Conservation (phyloP, 1,284 basidiomycete species). For the Paramarasmius palmivorus region DNA sequence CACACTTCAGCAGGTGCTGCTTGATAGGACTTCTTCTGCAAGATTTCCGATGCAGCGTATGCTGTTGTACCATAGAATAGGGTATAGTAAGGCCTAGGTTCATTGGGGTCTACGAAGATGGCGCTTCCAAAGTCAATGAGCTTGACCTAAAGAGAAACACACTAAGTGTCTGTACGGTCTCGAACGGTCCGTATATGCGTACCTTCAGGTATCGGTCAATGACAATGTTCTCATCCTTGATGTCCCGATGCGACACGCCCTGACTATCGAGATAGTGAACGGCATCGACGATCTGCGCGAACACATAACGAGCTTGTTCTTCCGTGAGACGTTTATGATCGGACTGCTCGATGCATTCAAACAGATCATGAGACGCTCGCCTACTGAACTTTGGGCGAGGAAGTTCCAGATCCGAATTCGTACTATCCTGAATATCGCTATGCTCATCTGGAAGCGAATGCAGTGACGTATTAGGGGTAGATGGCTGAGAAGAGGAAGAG, state of each 20-base stretch:
- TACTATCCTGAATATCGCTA: not conserved
- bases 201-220: slow-evolving; percentile 77
- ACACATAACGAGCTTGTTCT: slow-evolving; percentile 77
- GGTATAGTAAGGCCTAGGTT: slow-evolving; percentile 69
- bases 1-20: slow-evolving; percentile 87
- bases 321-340: slow-evolving; percentile 80
- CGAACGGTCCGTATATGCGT: slow-evolving; percentile 15
- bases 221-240: slow-evolving; percentile 94
- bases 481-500: slow-evolving; percentile 10
- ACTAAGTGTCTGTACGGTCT: slow-evolving; percentile 13
- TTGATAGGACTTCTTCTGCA: slow-evolving; percentile 72
- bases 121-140: slow-evolving; percentile 94
- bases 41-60: slow-evolving; percentile 81
- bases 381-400: slow-evolving; percentile 59
- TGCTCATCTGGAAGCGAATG: not conserved
- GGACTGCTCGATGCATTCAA: slow-evolving; percentile 90
- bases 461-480: slow-evolving; percentile 19
- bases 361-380: slow-evolving; percentile 85
- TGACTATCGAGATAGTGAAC: slow-evolving; percentile 75
- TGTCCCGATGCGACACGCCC: slow-evolving; percentile 88
- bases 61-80: slow-evolving; percentile 82
- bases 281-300: slow-evolving; percentile 85
- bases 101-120: slow-evolving; percentile 68
- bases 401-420: slow-evolving; percentile 14
- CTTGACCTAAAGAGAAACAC: slow-evolving; percentile 63